Conservation (phyloP, 257 asterid species). For the Gentiana dahurica region DNA sequence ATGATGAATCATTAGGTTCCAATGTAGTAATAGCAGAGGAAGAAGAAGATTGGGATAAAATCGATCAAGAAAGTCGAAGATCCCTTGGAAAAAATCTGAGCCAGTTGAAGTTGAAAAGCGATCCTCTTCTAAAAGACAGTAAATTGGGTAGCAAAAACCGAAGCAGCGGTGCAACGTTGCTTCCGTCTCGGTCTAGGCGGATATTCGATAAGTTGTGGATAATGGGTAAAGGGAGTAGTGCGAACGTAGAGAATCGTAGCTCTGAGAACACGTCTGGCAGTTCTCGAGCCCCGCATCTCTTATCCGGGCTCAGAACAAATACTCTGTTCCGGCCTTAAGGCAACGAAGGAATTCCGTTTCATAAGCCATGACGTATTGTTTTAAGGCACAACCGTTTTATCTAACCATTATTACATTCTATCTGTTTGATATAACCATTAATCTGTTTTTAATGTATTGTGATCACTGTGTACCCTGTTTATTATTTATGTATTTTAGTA, state of each 20-base stretch:
- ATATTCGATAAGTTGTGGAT: constrained; percentile 72
- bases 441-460: too few species aligned
- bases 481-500: too few species aligned
- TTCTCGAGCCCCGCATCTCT: constrained; percentile 71
- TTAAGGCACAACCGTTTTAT: too few species aligned
- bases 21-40: constrained; percentile 17
- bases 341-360: constrained; percentile 75
- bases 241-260: constrained; percentile 43
- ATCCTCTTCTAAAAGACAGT: constrained; percentile 20
- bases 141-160: constrained; percentile 49
- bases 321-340: constrained; percentile 39
- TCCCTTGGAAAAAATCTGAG: constrained; percentile 40
- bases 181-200: constrained; percentile 84
- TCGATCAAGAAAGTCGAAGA: constrained; percentile 25
- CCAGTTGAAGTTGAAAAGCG: constrained; percentile 45
- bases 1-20: constrained; percentile 19
- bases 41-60: constrained; percentile 33
- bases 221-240: constrained; percentile 39
- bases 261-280: constrained; percentile 73
- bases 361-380: constrained; percentile 5
- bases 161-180: constrained; percentile 44
- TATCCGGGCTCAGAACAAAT: constrained; percentile 44
- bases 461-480: too few species aligned
- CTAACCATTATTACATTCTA: too few species aligned
- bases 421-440: too few species aligned